A percentile compares a stretch with the other conserved stretches of the same genome.
phyloP scores from a whole-genome alignment of 2,329 filamentous ascomycete species.

The Alternaria triticina region DNA sequence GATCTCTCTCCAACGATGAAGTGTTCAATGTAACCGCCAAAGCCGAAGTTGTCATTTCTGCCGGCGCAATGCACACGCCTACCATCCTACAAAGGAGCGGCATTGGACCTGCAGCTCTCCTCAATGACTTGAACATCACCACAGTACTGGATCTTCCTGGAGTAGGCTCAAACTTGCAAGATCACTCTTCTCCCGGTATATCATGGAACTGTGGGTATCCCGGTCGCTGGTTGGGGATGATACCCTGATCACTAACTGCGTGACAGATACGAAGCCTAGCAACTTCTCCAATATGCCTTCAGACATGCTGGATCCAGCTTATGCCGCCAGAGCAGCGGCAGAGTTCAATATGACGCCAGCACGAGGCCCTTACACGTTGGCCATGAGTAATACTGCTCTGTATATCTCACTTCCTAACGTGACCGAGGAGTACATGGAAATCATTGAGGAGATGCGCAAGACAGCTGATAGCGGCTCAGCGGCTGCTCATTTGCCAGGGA shows the following conservation, averaged over 20 bases:
- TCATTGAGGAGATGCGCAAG: slow-evolving; percentile 1
- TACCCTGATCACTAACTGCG: neutral
- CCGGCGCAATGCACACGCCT: slow-evolving; percentile 60
- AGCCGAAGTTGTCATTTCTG: slow-evolving; percentile 42
- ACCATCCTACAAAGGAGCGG: slow-evolving; percentile 66
- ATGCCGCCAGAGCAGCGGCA: neutral
- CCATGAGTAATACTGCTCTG: slow-evolving; percentile 4
- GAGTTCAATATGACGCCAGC: slow-evolving; percentile 8
- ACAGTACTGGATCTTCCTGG: slow-evolving; percentile 61
- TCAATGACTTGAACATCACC: slow-evolving; percentile 57
- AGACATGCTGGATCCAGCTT: slow-evolving; percentile 7
- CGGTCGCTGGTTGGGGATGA: neutral
- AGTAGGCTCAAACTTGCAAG: slow-evolving; percentile 68
- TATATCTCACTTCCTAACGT: slow-evolving; percentile 9
- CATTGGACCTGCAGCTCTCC: slow-evolving; percentile 57
- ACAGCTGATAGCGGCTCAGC: neutral
- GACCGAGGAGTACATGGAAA: neutral
- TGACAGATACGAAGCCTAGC: slow-evolving; percentile 1
- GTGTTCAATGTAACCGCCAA: neutral
- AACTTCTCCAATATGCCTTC: slow-evolving; percentile 8
- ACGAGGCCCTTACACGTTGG: slow-evolving; percentile 13
- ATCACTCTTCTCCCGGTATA: slow-evolving; percentile 50
- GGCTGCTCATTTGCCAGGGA: neutral
- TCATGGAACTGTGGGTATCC: slow-evolving; percentile 2
- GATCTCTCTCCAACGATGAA: neutral